phyloP scores from a whole-genome alignment of 805 yeast species.

The Pichia thaimueangensis region DNA sequence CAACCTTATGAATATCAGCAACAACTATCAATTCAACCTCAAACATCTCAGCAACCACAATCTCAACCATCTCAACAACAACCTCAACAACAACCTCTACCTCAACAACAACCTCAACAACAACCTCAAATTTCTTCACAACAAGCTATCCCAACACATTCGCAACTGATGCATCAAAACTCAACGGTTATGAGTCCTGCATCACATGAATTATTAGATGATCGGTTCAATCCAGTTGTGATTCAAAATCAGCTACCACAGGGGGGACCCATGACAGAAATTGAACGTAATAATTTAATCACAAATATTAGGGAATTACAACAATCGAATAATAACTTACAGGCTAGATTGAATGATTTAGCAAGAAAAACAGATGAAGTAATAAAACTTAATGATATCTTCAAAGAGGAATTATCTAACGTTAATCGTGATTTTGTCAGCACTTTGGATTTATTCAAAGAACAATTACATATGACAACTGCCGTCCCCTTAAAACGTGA shows the following conservation, averaged over 20 bases:
- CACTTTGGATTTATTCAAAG: constrained; percentile 37
- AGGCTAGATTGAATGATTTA: neutral
- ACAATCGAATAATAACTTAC: neutral
- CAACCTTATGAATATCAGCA: neutral
- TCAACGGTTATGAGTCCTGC: constrained; percentile 6
- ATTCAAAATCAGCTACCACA: constrained; percentile 1
- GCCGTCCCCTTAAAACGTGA: too few relatives aligned
- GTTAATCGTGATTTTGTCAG: constrained; percentile 49
- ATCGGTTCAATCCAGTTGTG: neutral
- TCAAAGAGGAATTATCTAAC: constrained; percentile 41
- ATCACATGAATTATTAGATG: neutral
- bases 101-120: constrained; percentile 3
- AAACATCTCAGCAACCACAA: neutral
- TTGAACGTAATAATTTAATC: constrained; percentile 1
- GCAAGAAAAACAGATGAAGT: constrained; percentile 30
- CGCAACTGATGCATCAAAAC: constrained; percentile 7
- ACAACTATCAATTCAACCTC: neutral
- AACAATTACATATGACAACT: constrained; percentile 12
- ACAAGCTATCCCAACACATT: too few relatives aligned
- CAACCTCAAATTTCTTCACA: constrained; percentile 4
- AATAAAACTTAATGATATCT: constrained; percentile 40
- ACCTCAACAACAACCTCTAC: neutral
- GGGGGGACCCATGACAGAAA: constrained; percentile 3
- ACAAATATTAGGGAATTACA: constrained; percentile 4
- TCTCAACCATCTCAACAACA: constrained; percentile 5